Evolutionary conservation across 2,329 filamentous ascomycete genomes (phyloP).

Genomic region (Paraconiothyrium brasiliense): DNA sequence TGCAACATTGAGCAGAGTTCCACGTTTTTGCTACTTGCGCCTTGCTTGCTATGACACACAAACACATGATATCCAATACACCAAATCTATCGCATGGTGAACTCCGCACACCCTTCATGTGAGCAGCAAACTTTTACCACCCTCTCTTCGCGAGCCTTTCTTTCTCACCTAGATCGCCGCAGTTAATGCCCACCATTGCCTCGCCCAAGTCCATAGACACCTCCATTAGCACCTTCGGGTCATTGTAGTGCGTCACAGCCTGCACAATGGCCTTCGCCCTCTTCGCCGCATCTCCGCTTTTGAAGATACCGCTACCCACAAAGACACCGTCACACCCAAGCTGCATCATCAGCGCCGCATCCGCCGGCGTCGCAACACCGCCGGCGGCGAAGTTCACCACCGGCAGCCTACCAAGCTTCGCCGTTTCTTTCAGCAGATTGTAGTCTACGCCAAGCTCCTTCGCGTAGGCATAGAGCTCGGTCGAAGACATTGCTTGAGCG

Average conservation of each 20-base stretch:
- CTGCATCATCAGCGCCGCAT: slow-evolving; percentile 99
- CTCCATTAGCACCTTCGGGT: slow-evolving; percentile 85
- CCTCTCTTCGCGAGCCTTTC: slow-evolving; percentile 88
- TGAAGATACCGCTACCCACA: slow-evolving; percentile 97
- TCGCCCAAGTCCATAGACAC: slow-evolving; percentile 91
- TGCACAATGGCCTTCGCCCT: slow-evolving; percentile 93
- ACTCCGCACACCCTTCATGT: neutral
- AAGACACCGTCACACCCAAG: slow-evolving; percentile 98
- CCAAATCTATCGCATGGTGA: neutral
- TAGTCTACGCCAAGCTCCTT: slow-evolving; percentile 83
- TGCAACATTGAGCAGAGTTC: slow-evolving; percentile 2
- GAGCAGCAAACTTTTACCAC: slow-evolving; percentile 67
- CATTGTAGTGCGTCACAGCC: slow-evolving; percentile 89
- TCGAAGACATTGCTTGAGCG: slow-evolving; percentile 72
- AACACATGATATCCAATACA: neutral
- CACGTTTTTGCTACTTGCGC: neutral
- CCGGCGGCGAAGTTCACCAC: slow-evolving; percentile 98
- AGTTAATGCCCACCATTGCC: slow-evolving; percentile 97
- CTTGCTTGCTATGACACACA: neutral
- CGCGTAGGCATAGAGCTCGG: slow-evolving; percentile 80
- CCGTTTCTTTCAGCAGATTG: slow-evolving; percentile 83
- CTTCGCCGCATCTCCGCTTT: slow-evolving; percentile 89
- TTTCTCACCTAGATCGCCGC: slow-evolving; percentile 75
- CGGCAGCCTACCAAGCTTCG: slow-evolving; percentile 84
- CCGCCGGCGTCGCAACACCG: slow-evolving; percentile 98